Percentiles rank a stretch among this genome's conserved stretches.
phyloP scores from a whole-genome alignment of 1,139 yeast species.

The Kodamaea suecica region DNA sequence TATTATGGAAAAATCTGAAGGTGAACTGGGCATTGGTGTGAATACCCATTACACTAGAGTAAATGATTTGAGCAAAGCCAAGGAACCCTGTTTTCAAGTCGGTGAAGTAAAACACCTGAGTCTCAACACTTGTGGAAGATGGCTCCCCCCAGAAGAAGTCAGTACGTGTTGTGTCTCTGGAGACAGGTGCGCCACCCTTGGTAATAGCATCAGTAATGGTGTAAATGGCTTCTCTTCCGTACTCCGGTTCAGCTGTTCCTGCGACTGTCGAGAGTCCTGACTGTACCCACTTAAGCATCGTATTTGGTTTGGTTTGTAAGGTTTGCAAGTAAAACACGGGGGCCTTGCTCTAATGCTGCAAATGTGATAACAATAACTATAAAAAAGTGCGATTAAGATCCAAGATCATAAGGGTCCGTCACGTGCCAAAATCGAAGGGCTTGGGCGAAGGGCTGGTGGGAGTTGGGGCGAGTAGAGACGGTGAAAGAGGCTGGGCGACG shows the following conservation, averaged over 20 bases:
- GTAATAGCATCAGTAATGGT: slow-evolving; percentile 64
- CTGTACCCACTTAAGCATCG: slow-evolving; percentile 81
- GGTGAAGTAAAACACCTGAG: slow-evolving; percentile 85
- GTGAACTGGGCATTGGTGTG: slow-evolving; percentile 95
- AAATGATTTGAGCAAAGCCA: slow-evolving; percentile 93
- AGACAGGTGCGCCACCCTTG: slow-evolving; percentile 35
- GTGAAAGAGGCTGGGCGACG: too few species aligned
- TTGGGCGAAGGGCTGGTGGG: too few species aligned
- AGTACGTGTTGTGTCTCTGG: slow-evolving; percentile 48
- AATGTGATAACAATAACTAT: too few species aligned
- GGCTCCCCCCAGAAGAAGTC: slow-evolving; percentile 81
- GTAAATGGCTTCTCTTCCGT: slow-evolving; percentile 88
- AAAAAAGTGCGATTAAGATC: too few species aligned
- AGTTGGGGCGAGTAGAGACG: too few species aligned
- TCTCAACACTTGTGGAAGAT: slow-evolving; percentile 84
- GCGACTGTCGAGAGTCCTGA: slow-evolving; percentile 90
- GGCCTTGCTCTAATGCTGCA: too few species aligned
- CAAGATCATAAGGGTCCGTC: too few species aligned
- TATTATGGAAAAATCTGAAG: slow-evolving; percentile 65
- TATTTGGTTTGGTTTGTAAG: too few species aligned
- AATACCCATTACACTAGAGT: slow-evolving; percentile 87
- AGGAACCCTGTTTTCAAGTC: slow-evolving; percentile 58
- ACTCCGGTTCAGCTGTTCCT: slow-evolving; percentile 96
- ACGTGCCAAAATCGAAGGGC: too few species aligned
- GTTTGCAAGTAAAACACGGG: too few species aligned